A percentile compares a stretch with the other conserved stretches of the same genome.
phyloP scores from a whole-genome alignment of 2,329 filamentous ascomycete genomes.

The Immersiporthe knoxdaviesiana region DNA sequence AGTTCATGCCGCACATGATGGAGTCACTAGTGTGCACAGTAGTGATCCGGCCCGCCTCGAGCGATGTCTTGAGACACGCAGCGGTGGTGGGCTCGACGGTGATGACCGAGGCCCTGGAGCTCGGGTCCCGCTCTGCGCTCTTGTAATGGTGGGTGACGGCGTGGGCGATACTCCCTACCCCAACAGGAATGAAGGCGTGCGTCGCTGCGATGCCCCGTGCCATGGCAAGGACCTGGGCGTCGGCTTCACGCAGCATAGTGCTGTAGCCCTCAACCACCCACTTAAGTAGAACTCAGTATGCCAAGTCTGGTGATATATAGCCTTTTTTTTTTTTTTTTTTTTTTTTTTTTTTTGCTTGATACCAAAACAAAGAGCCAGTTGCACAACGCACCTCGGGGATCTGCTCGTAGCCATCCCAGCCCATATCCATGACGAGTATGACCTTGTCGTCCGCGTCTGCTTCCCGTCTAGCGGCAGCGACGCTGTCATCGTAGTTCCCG shows the following conservation, averaged over 20 bases:
- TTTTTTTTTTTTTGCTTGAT: no score
- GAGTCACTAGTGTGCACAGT: conserved; percentile 61
- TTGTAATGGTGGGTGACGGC: conserved; percentile 71
- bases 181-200: conserved; percentile 66
- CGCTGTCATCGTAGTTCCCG: conserved; percentile 67
- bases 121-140: conserved; percentile 18
- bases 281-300: conserved; percentile 35
- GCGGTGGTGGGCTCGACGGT: conserved; percentile 72
- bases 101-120: conserved; percentile 50
- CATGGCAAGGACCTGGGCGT: conserved; percentile 58
- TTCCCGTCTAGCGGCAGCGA: conserved; percentile 52
- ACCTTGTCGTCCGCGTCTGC: conserved; percentile 43
- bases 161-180: conserved; percentile 74
- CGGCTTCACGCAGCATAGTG: conserved; percentile 71
- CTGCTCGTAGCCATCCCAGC: conserved; percentile 67
- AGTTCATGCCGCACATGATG: conserved; percentile 77
- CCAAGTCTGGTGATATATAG: no score
- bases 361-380: no score
- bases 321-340: no score
- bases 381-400: conserved; percentile 57
- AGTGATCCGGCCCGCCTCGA: conserved; percentile 51
- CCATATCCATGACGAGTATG: conserved; percentile 70
- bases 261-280: conserved; percentile 81
- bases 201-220: conserved; percentile 44
- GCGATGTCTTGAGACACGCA: conserved; percentile 58